Base-by-base conservation (phyloP, 257 asterid species). In the Solanum okadae region DNA sequence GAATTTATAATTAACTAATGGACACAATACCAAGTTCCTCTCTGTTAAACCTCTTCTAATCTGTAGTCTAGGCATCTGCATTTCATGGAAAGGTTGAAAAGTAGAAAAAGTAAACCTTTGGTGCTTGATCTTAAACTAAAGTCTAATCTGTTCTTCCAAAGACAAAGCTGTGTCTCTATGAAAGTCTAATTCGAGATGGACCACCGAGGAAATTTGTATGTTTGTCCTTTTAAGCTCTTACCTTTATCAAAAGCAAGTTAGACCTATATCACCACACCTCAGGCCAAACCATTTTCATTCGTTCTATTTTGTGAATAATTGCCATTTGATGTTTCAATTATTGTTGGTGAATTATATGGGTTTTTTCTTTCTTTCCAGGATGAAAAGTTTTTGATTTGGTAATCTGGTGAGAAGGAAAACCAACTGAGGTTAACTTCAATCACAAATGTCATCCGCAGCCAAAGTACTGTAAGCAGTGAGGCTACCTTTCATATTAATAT, bases 401-500 rank as follows among this genome's bases (percentile, higher is more conserved):
- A 88, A 72, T 87, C 93, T 68, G 93, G 92, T 86, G 91, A 90
- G 91, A 91, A 90, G 91, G 95, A 93, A 91, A 91, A 89, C 85
- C 93, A 83, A 65, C 40, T 91, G 86, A 90, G 86, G 77, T 85
- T 90, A 84, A 90, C 91, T 84, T 92, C 91, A 22, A 89, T 91
- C 44, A 85, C 88, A 4, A 87, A 89, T 84, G 88, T 93, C 29
- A 79, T 88, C 25, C 91, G 83, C 63, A 93, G 91, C 81, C 91
- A 89, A 89, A 88, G 82, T 38, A 82, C 71, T 82, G 94, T 92
- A 86, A 91, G 92, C 88, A 85, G 37, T 44, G 59, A 85, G 70
- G 61, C 73, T 22, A 31, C 56, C 76, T 38, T 16, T 29, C 81
- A 63, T 34, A n/a, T 44, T 46, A 23, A 71, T 71, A 67, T n/a